Base-by-base conservation (phyloP, 805 yeast species). In the Tetrapisispora taiwanensis region DNA sequence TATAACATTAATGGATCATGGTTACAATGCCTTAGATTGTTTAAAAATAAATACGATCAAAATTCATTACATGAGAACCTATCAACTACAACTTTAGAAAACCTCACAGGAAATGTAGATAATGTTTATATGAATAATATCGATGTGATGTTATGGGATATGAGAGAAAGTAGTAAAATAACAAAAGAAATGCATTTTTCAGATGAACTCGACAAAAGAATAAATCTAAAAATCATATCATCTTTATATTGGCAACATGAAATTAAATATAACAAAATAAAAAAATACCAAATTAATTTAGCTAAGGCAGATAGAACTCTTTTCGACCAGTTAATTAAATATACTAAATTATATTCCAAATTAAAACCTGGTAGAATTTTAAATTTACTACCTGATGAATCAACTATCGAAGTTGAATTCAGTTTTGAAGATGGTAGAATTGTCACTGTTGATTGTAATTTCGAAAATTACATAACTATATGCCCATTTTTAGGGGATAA, bases 111-210 rank as follows among this genome's bases (percentile, higher is more conserved):
- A 10, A 42, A 39, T 35, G 20, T 36, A 28, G 45, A 42, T 10
- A 14, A 42, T 14, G 36, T 58, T 2, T 49, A 51, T 30, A 46
- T 89, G 51, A 75, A 73, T 41, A 75, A 77, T 20, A 68, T 88
- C 42, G 94, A 85, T 54, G 86, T 90, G 8, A 92, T 92, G 97
- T 69, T 88, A 15, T 65, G 73, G 33, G 95, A 87, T 59, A 70
- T 88, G 9, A 56, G 66, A 17, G 76, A 75, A 24, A 81, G 94
- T 52, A 66, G 70, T 43, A 52, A 54, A 3, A 59, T 76, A 8
- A 76, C 79, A 50, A 45, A 47, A 3, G 46, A 54, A 6, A 63
- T 76, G 15, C 72, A 68, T 43, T 45, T 33, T 48, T 59, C 42
- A 14, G 41, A 18, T 36, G 49, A 24, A 43, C 55, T 39, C 50